phyloP scores from a whole-genome alignment of 2,329 filamentous ascomycete genomes.

The Aspergillus sp. region DNA sequence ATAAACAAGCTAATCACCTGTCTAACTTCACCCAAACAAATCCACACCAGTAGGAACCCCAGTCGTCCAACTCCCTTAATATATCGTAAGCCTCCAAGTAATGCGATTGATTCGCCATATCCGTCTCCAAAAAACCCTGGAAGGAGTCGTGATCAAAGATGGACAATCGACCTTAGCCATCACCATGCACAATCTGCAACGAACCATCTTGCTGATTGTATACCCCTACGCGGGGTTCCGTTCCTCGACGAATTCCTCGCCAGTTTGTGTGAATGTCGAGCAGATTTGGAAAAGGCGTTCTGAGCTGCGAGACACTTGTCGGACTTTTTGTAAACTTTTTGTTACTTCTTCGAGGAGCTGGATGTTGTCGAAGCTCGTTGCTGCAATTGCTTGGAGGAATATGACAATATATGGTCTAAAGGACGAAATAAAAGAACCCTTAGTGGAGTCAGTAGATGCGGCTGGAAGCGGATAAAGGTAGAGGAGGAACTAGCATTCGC shows the following conservation, averaged over 20 bases:
- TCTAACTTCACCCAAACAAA: neutral
- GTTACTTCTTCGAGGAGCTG: conserved; percentile 12
- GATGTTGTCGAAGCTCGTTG: conserved; percentile 10
- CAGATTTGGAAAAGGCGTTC: conserved; percentile 10
- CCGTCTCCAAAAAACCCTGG: neutral
- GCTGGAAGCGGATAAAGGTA: neutral
- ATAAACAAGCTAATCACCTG: no score
- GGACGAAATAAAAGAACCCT: conserved; percentile 19
- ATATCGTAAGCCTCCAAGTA: neutral
- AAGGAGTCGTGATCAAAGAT: neutral
- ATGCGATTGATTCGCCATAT: neutral
- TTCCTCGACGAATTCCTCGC: conserved; percentile 1
- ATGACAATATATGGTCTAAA: conserved; percentile 19
- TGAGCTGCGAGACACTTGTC: conserved; percentile 3
- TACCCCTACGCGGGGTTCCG: neutral
- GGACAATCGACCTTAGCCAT: neutral
- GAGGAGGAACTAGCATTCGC: conserved; percentile 10
- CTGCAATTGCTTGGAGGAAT: conserved; percentile 13
- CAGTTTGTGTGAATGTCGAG: conserved; percentile 6
- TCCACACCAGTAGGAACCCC: neutral
- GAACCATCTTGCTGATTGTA: neutral
- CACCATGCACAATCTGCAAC: neutral
- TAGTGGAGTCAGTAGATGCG: no score
- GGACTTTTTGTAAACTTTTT: conserved; percentile 4
- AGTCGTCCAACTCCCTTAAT: neutral